These are phyloP conservation scores for Podospora tetraspora DNA, from an alignment of 495 filamentous ascomycete species.

Conservation along the genomic window DNA sequence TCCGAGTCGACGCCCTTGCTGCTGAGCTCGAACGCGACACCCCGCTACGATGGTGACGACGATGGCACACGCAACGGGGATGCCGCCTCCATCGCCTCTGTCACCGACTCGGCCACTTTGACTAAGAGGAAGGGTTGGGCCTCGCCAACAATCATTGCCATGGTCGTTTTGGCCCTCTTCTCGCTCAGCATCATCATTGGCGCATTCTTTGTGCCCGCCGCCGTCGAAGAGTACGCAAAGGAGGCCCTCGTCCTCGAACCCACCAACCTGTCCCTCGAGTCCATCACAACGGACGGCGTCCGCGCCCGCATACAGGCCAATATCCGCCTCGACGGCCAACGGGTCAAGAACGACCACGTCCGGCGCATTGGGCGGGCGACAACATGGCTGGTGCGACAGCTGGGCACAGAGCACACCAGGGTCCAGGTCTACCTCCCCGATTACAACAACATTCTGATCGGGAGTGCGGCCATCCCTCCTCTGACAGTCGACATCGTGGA, in stretches of 20 bases:
- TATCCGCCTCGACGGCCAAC: slow-evolving; percentile 69
- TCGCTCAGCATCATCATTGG: slow-evolving; percentile 46
- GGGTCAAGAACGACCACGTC: slow-evolving; percentile 63
- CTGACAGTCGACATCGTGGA: slow-evolving; percentile 70
- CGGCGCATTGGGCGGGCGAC: slow-evolving; percentile 68
- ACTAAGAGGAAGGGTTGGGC: slow-evolving; percentile 29
- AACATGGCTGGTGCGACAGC: slow-evolving; percentile 74
- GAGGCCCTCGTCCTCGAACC: slow-evolving; percentile 77
- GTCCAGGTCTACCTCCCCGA: slow-evolving; percentile 79
- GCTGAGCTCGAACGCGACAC: slow-evolving; percentile 33
- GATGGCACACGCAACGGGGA: slow-evolving; percentile 31
- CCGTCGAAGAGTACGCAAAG: slow-evolving; percentile 77
- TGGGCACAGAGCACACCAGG: slow-evolving; percentile 62
- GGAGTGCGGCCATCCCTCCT: slow-evolving; percentile 66
- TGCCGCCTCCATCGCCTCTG: slow-evolving; percentile 28
- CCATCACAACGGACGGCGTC: slow-evolving; percentile 71
- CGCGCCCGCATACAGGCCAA: slow-evolving; percentile 72
- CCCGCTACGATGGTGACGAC: slow-evolving; percentile 44
- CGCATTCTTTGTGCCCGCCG: slow-evolving; percentile 74
- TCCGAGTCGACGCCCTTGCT: slow-evolving; percentile 54
- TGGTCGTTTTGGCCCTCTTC: slow-evolving; percentile 36
- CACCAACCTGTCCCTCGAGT: slow-evolving; percentile 73
- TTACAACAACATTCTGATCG: slow-evolving; percentile 71
- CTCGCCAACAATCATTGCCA: slow-evolving; percentile 46
- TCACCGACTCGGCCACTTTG: slow-evolving; percentile 13